Conservation (phyloP, 441 rosid genomes). For the Syzygium syzygioides region DNA sequence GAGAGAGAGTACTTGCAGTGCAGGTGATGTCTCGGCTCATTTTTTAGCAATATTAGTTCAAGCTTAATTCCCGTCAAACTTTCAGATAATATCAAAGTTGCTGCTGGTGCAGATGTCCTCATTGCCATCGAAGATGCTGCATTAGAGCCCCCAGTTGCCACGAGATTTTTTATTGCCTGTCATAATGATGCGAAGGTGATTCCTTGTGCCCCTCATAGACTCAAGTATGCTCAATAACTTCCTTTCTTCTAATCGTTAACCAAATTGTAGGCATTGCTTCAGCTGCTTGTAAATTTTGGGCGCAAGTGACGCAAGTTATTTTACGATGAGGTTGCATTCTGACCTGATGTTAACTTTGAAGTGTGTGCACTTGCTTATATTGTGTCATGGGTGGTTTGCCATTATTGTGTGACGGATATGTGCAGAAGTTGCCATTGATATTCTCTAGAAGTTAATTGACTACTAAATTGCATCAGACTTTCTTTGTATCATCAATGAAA, state of each 20-base stretch:
- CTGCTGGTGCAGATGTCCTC: constrained; percentile 24
- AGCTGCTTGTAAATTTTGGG: too few species aligned
- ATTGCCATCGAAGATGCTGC: constrained; percentile 40
- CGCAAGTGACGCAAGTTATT: too few species aligned
- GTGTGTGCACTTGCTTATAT: too few species aligned
- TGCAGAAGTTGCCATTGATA: neutral
- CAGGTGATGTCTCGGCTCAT: constrained; percentile 36
- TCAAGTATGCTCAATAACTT: too few species aligned
- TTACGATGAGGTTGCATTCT: too few species aligned
- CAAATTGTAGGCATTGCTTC: too few species aligned
- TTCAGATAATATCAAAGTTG: neutral
- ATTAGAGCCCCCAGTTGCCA: constrained; percentile 84
- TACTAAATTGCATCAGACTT: neutral
- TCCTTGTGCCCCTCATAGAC: neutral
- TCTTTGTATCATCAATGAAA: neutral
- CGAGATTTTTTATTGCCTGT: constrained; percentile 80
- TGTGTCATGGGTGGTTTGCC: too few species aligned
- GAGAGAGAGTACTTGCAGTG: constrained; percentile 53
- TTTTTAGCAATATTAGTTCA: neutral
- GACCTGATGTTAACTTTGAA: too few species aligned
- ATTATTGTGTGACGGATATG: too few species aligned
- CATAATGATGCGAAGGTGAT: constrained; percentile 71
- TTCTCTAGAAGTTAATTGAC: neutral
- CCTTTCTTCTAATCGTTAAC: too few species aligned
- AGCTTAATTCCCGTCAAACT: neutral